Conservation (phyloP, 179 eudicot genomes). For the Amaranthus tricolor region DNA sequence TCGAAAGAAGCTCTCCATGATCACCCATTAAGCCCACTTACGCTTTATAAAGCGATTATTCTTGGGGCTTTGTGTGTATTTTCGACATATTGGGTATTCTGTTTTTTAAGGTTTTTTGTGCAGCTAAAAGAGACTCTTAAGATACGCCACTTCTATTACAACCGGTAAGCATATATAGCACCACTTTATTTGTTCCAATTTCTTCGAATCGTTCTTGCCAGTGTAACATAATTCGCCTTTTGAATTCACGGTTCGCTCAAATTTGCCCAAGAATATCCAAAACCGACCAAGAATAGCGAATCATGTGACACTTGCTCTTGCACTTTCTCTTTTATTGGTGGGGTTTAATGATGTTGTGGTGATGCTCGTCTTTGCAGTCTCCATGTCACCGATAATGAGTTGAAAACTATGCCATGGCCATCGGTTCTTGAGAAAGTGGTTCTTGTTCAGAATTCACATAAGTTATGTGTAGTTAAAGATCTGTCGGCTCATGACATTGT, state of each 20-base stretch:
- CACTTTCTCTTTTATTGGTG: background rate
- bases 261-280: no score
- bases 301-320: background rate
- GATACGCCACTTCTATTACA: conserved; percentile 75
- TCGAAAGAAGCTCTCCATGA: conserved; percentile 82
- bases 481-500: conserved; percentile 85
- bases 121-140: conserved; percentile 77
- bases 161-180: conserved; percentile 46
- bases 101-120: conserved; percentile 83
- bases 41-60: conserved; percentile 69
- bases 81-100: conserved; percentile 74
- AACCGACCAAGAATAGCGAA: no score
- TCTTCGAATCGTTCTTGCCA: background rate
- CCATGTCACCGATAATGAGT: conserved; percentile 73
- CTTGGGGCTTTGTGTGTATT: conserved; percentile 84
- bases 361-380: conserved; percentile 60
- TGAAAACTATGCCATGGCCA: conserved; percentile 91
- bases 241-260: no score
- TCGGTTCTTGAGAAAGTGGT: conserved; percentile 81
- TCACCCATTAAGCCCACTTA: conserved; percentile 85
- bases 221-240: no score
- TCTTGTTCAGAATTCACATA: conserved; percentile 59
- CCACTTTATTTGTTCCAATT: background rate
- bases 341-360: background rate
- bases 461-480: conserved; percentile 86